Percentiles rank a stretch among this genome's conserved stretches.
Conservation (phyloP, 495 filamentous ascomycete species). For the Xylaria flabelliformis region DNA sequence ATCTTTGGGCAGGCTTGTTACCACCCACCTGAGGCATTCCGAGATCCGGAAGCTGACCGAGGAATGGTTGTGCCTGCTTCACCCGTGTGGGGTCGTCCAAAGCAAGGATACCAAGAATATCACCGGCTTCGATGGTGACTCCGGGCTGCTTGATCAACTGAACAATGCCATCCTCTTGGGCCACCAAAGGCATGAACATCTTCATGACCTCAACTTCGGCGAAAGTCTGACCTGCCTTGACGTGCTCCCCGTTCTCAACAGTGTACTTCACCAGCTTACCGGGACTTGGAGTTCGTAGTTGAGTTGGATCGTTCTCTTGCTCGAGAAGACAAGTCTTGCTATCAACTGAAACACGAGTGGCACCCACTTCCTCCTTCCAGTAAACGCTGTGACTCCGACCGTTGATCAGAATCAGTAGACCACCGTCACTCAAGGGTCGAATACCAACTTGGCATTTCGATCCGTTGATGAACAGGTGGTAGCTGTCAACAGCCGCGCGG, state of each 20-base stretch:
- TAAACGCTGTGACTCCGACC: conserved; percentile 97
- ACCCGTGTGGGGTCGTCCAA: conserved; percentile 95
- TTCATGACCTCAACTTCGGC: conserved; percentile 99
- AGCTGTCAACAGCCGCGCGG: conserved; percentile 89
- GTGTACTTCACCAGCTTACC: conserved; percentile 99
- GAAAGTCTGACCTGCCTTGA: conserved; percentile 90
- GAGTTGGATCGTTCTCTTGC: conserved; percentile 98
- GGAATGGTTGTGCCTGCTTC: conserved; percentile 96
- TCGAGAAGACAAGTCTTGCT: conserved; percentile 97
- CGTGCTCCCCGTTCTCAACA: conserved; percentile 94
- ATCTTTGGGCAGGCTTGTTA: conserved; percentile 90
- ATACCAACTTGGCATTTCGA: conserved; percentile 96
- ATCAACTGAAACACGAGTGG: conserved; percentile 94
- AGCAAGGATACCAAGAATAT: conserved; percentile 97
- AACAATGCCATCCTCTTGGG: conserved; percentile 96
- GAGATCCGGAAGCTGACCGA: conserved; percentile 86
- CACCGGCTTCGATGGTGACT: conserved; percentile 95
- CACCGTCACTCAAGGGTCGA: conserved; percentile 90
- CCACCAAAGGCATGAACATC: conserved; percentile 99
- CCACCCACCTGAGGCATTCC: conserved; percentile 86
- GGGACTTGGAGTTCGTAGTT: conserved; percentile 91
- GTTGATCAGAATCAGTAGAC: conserved; percentile 86
- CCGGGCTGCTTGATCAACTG: conserved; percentile 99
- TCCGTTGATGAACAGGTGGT: conserved; percentile 98
- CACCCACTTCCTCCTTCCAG: conserved; percentile 98